Percentiles rank a stretch among this genome's conserved stretches.
phyloP scores from a whole-genome alignment of 306 rosid species.

The Begonia masoniana region DNA sequence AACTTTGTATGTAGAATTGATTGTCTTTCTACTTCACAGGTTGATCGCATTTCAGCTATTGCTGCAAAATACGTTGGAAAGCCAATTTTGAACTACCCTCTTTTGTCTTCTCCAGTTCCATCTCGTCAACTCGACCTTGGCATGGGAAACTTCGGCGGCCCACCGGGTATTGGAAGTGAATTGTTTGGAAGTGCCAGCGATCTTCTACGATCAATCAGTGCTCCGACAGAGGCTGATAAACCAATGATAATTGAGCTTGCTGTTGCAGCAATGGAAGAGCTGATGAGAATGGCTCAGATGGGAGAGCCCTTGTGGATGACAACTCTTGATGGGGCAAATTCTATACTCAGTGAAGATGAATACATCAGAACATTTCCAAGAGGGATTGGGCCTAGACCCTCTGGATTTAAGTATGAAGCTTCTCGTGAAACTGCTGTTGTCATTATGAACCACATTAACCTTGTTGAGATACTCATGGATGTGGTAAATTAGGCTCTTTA shows the following conservation, averaged over 20 bases:
- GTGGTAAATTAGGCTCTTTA: conserved; percentile 27
- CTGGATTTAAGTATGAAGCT: conserved; percentile 67
- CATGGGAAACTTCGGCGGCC: conserved; percentile 50
- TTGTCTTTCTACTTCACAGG: conserved; percentile 20
- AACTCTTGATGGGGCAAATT: conserved; percentile 38
- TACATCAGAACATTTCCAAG: conserved; percentile 69
- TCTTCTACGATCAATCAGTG: conserved; percentile 52
- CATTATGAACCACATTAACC: conserved; percentile 79
- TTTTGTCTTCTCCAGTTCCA: conserved; percentile 51
- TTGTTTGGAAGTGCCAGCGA: conserved; percentile 52
- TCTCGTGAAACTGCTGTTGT: conserved; percentile 71
- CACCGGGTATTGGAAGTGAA: conserved; percentile 41
- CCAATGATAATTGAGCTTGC: conserved; percentile 90
- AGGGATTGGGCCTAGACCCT: conserved; percentile 62
- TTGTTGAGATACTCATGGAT: conserved; percentile 95
- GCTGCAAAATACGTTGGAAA: conserved; percentile 95
- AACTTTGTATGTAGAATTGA: neutral
- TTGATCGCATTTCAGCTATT: conserved; percentile 79
- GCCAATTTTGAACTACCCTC: conserved; percentile 70
- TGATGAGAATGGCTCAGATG: conserved; percentile 73
- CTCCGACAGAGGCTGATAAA: conserved; percentile 67
- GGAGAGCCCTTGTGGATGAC: conserved; percentile 90
- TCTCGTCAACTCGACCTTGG: conserved; percentile 63
- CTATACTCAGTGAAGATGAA: conserved; percentile 66
- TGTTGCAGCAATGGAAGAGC: conserved; percentile 92